Conservation (phyloP, 306 rosid genomes). For the Canavalia gladiata region DNA sequence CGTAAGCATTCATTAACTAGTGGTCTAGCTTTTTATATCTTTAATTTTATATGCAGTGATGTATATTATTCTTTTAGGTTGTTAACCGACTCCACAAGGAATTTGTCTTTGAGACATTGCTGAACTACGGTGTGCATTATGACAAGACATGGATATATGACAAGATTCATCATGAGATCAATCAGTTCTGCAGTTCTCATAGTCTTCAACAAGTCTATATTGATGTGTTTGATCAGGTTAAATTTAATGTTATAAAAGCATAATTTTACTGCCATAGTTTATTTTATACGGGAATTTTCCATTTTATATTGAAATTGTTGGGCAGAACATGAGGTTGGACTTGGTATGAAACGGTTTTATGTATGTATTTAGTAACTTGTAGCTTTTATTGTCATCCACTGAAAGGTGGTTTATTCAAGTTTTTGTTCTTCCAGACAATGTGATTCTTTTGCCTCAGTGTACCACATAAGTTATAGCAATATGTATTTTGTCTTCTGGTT, state of each 20-base stretch:
- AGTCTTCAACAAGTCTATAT: conserved; percentile 89
- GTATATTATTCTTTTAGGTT: conserved; percentile 63
- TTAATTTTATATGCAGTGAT: conserved; percentile 31
- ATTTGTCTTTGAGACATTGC: conserved; percentile 78
- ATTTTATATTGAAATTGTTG: neutral
- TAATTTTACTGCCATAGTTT: conserved; percentile 18
- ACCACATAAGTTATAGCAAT: conserved; percentile 15
- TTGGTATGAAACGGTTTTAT: conserved; percentile 17
- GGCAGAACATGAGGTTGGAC: conserved; percentile 28
- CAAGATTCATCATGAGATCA: conserved; percentile 95
- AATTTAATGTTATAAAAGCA: conserved; percentile 9
- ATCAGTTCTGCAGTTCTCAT: conserved; percentile 93
- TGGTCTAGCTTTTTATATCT: conserved; percentile 22
- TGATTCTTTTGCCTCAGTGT: conserved; percentile 21
- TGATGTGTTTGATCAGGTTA: conserved; percentile 94
- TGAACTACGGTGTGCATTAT: conserved; percentile 84
- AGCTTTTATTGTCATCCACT: conserved; percentile 35
- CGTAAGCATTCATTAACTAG: neutral
- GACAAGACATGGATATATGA: conserved; percentile 97
- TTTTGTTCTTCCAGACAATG: conserved; percentile 7
- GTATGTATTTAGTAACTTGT: conserved; percentile 1
- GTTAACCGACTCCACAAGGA: conserved; percentile 86
- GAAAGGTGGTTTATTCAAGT: conserved; percentile 34
- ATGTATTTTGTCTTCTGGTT: conserved; percentile 6
- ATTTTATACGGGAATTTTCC: conserved; percentile 12